Evolutionary conservation across 768 basidiomycete genomes (phyloP), one percentile per base, ranked within the genome.

Genomic region (Mycena rosella): DNA sequence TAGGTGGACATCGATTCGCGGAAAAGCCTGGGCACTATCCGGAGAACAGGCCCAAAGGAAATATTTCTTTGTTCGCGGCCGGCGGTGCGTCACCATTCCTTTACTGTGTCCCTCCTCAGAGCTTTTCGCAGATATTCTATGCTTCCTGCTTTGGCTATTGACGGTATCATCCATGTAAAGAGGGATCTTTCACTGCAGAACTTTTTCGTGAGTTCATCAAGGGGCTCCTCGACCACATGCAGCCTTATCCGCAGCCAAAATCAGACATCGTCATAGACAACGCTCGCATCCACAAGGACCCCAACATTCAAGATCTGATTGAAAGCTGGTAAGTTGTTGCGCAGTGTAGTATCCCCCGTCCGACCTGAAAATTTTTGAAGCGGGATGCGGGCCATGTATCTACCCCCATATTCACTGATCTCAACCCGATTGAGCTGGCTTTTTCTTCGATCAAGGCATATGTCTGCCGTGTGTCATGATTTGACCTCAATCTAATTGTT

Each of bases 191-290:
- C 62, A 80, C 72, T 20, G 64, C 56, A 0, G 65, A 30, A 9
- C 32, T 20, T 1, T 83, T 85, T 64, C 17, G 24, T 0, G 29
- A 72, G 0, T 84, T 82, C 63, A 72, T 86, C 15, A 44, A 73
- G 13, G 68, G 73, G 0, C 66, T 84, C 0, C 76, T 84, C 1
- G 72, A 75, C 32, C 38, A 66, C 1, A 85, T 85, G 83, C 70
- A 81, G 20, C 81, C 79, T 1, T 84, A 67, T 56, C 82, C 80
- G 0, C 65, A 30, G 0, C 70, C 68, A 3, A 80, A 82, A 14
- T 82, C 78, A 9, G 80, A 83, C 1, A 63, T 84, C 36, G 72
- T 83, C 1, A 79, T 83, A 77, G 82, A 83, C n/a, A n/a, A n/a
- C n/a, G n/a, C n/a, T n/a, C n/a, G n/a, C n/a, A n/a, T n/a, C n/a